phyloP scores from a whole-genome alignment of 495 filamentous ascomycete genomes.

The Usnea hakonensis region DNA sequence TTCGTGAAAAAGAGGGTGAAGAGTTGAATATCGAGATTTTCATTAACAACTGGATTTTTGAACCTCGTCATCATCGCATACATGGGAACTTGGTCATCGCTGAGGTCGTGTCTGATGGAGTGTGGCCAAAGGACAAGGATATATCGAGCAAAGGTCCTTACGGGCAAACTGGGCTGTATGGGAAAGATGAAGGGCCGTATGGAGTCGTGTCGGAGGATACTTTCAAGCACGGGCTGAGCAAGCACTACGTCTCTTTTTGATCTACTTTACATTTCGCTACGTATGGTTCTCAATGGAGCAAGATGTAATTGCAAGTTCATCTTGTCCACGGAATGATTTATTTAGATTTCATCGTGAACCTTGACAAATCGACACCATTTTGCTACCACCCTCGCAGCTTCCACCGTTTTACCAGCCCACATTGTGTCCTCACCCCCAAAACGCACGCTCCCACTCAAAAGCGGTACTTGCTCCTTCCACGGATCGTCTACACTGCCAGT shows the following conservation, averaged over 20 bases:
- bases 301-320: not conserved
- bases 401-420: slow-evolving; percentile 62
- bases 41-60: slow-evolving; percentile 41
- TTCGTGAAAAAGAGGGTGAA: slow-evolving; percentile 22
- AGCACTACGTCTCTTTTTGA: slow-evolving; percentile 13
- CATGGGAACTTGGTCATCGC: slow-evolving; percentile 41
- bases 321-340: not conserved
- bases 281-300: not conserved
- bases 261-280: not conserved
- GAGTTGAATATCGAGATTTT: slow-evolving; percentile 40
- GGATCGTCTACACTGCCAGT: slow-evolving; percentile 28
- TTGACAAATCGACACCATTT: slow-evolving; percentile 65
- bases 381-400: slow-evolving; percentile 52
- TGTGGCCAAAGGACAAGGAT: slow-evolving; percentile 32
- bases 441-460: slow-evolving; percentile 54
- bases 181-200: slow-evolving; percentile 40
- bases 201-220: slow-evolving; percentile 33
- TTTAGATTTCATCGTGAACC: not conserved
- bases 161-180: slow-evolving; percentile 45
- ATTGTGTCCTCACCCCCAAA: slow-evolving; percentile 45
- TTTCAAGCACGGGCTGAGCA: slow-evolving; percentile 35
- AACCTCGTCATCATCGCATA: slow-evolving; percentile 36
- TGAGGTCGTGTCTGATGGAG: slow-evolving; percentile 31
- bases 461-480: slow-evolving; percentile 51
- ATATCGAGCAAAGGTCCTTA: slow-evolving; percentile 43